A percentile compares a stretch with the other conserved stretches of the same genome.
Conservation (phyloP, 2,329 filamentous ascomycete species). For the Calycina marina region DNA sequence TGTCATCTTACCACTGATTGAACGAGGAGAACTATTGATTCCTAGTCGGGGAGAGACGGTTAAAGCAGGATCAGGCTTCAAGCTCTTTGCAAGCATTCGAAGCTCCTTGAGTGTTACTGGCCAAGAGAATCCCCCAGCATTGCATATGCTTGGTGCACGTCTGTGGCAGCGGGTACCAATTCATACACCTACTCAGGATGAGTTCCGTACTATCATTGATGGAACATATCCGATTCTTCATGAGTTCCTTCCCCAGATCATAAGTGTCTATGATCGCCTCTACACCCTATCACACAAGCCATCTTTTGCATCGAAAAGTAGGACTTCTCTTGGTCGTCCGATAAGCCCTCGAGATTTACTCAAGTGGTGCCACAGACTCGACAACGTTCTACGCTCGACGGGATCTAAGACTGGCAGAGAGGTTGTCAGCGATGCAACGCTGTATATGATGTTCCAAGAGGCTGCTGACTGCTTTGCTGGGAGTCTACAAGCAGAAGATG, state of each 20-base stretch:
- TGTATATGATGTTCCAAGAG: conserved; percentile 84
- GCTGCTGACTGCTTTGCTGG: conserved; percentile 85
- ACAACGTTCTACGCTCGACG: conserved; percentile 44
- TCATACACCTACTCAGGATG: conserved; percentile 46
- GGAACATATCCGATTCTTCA: conserved; percentile 56
- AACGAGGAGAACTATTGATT: conserved; percentile 79
- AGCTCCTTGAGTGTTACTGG: conserved; percentile 57
- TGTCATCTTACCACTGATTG: conserved; percentile 80
- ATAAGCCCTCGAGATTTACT: conserved; percentile 66
- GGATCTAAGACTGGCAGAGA: conserved; percentile 54
- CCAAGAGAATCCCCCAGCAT: conserved; percentile 48
- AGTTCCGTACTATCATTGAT: conserved; percentile 61
- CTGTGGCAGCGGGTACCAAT: conserved; percentile 75
- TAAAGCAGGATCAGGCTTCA: conserved; percentile 70
- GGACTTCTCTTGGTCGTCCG: conserved; percentile 33
- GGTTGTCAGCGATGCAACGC: conserved; percentile 53
- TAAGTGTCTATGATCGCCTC: conserved; percentile 42
- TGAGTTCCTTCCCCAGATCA: conserved; percentile 43
- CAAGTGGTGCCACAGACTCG: conserved; percentile 76
- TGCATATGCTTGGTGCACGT: conserved; percentile 62
- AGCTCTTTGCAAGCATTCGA: conserved; percentile 81
- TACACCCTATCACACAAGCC: conserved; percentile 29
- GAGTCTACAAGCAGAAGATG: conserved; percentile 52
- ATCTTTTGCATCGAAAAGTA: conserved; percentile 31
- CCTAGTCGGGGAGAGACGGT: conserved; percentile 80